Evolutionary conservation across 805 yeast genomes (phyloP), one percentile per base, ranked within the genome.

Genomic region (Starmera amethionina): DNA sequence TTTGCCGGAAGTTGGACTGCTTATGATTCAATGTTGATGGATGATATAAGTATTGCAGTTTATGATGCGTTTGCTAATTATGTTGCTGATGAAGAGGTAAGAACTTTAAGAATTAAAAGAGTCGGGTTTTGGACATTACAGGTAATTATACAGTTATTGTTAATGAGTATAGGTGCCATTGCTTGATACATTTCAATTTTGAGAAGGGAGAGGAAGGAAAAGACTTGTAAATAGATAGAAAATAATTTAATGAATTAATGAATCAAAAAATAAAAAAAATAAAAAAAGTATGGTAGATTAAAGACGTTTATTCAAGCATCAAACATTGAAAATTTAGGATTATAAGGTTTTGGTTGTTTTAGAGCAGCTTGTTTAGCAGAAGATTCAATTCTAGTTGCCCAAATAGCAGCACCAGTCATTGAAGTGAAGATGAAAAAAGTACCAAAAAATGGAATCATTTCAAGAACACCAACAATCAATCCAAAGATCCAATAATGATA

Each of bases 1-100:
- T 93, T 93, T 58, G 88, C 85, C 51, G 98, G 98, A 0, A 77
- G 95, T 8, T 93, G 98, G 98, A 90, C 98, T 1, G 70, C 87
- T 3, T 93, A 88, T 59, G 98, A 93, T 57, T 82, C 93, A 25
- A 67, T 82, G 39, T 66, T 93, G 44, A 87, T 90, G 95, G 93
- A 84, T 55, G 97, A 90, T 55, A 69, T 93, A 38, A 82, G 93
- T 27, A 79, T 79, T 28, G 94, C 86, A 49, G 93, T 90, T 5
- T 90, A 90, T 60, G 88, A 87, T 48, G 88, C 93, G 14, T 87
- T 93, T 62, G 96, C 81, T 3, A 73, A 79, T 35, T 89, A 89
- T 52, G 95, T 87, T 16, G 82, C 82, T 10, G 94, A 93, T 58
- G 97, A 93, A 48, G 84, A 85, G 48, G 77, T 77, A 31, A 67